phyloP scores from a whole-genome alignment of 768 basidiomycete species.

The Mycena metata region DNA sequence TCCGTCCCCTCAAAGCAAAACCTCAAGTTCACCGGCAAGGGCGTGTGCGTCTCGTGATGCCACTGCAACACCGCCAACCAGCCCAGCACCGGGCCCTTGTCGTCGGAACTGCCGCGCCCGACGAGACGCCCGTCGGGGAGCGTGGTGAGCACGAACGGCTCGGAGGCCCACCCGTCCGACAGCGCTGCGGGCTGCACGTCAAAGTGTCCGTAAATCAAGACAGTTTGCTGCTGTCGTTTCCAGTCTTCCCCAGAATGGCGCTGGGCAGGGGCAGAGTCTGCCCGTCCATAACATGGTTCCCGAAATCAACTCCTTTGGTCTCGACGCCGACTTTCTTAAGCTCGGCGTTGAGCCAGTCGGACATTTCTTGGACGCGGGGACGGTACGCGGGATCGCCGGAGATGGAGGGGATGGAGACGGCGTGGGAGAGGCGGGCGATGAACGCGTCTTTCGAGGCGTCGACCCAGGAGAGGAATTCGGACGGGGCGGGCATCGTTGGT shows the following conservation, averaged over 20 bases:
- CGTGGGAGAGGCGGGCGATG: too few relatives aligned
- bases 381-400: too few relatives aligned
- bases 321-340: too few relatives aligned
- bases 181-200: slow-evolving; percentile 88
- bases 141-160: slow-evolving; percentile 82
- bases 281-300: too few relatives aligned
- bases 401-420: too few relatives aligned
- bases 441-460: too few relatives aligned
- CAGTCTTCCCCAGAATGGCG: slow-evolving; percentile 86
- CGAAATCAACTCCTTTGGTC: too few relatives aligned
- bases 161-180: slow-evolving; percentile 89
- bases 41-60: slow-evolving; percentile 73
- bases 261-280: too few relatives aligned
- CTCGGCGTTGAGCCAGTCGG: too few relatives aligned
- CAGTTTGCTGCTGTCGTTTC: slow-evolving; percentile 90
- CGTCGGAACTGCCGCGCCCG: slow-evolving; percentile 91
- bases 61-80: slow-evolving; percentile 94
- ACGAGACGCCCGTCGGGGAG: slow-evolving; percentile 70
- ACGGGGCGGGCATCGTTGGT: too few relatives aligned
- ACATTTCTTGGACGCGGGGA: too few relatives aligned
- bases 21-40: slow-evolving; percentile 90
- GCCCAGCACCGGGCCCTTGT: slow-evolving; percentile 91
- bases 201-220: slow-evolving; percentile 94
- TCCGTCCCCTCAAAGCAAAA: slow-evolving; percentile 99
- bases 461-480: too few relatives aligned